Evolutionary conservation across 1,139 yeast genomes (phyloP), one percentile per base, ranked within the genome.

Genomic region (Kluyveromyces sp.): DNA sequence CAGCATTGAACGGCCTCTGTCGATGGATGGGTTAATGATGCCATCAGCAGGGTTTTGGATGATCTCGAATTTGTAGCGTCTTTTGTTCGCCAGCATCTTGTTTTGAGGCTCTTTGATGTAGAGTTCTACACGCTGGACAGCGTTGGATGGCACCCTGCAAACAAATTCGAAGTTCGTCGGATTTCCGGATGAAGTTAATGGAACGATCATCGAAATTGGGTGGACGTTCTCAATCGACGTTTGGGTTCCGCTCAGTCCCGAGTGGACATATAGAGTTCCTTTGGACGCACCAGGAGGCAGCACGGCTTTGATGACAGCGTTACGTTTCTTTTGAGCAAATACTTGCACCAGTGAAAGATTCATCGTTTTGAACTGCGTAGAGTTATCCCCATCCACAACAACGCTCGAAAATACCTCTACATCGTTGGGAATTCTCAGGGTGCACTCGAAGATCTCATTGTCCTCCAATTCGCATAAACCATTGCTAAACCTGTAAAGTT

Each of bases 71-170:
- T 69, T 74, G 54, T 85, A 85, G 12, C 78, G 72, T 49, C 77
- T 77, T 31, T 77, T 78, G 31, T 66, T 68, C 15, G 74, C 66
- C 40, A 92, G 66, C 49, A 74, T 72, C 50, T 73, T 77, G 47
- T 83, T 77, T 61, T 89, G 97, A 1, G 98, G 98, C 53, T 83
- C 85, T 47, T 77, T 74, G 45, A 92, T 76, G 61, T 89, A 92
- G 41, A 88, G 66, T 59, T 89, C 98, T 50, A 81, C 78, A 41
- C 73, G 71, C 56, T 76, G 80, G 41, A 85, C 74, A 52, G 77
- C 81, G 13, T 80, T 78, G 0, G 89, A 76, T 3, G 94, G 87
- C 54, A 76, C 81, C 33, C 89, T 69, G 16, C 79, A 77, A 11
- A 87, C 86, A 68, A 89, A 86, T 44, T 74, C 74, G 38, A 75